Evolutionary conservation across 2,329 filamentous ascomycete genomes (phyloP), one percentile per base, ranked within the genome.

Genomic region (Aureobasidium namibiae): DNA sequence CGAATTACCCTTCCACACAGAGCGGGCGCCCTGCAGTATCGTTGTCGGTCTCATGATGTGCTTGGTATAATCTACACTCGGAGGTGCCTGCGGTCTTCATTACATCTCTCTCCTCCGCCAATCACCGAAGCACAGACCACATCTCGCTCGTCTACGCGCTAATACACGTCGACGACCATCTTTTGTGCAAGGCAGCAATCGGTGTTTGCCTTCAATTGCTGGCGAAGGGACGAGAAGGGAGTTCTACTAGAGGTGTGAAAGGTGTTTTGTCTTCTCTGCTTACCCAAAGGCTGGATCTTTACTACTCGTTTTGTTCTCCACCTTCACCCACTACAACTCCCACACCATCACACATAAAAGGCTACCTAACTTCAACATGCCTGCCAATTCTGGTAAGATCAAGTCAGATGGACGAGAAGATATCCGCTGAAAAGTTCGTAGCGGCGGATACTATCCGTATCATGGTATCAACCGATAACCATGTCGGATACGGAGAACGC

Each of bases 401-500:
- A 21, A 10, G 18, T 6, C 45, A 13, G 16, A 31, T 18, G 14
- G 16, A 29, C 13, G 1, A 18, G 11, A 29, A 16, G 41, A 21
- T 4, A 8, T 18, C 2, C 4, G n/a, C 48, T 60, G 31, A 60
- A 31, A 38, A 16, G 24, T 3, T 29, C 1, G 5, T 64, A 80
- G 81, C 77, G 56, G 74, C 88, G 66, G 90, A 99, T 75, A 95
- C 90, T 0, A 96, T 99, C 69, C 90, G 90, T 64, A 94, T 99
- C 65, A 85, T 99, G 38, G 82, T 99, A 61, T 87, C 94, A 39
- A 97, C 92, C 16, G 94, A 99, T 72, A 97, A 95, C 67, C 94
- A 99, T 87, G 94, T 99, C 62, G 94, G 94, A 56, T 97, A 91
- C 74, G 89, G 90, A 69, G 94, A 99, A 75, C 86, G 92, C 67